A percentile compares a stretch with the other conserved stretches of the same genome.
phyloP scores from a whole-genome alignment of 2,329 filamentous ascomycete species.

The Exophiala spinifera region DNA sequence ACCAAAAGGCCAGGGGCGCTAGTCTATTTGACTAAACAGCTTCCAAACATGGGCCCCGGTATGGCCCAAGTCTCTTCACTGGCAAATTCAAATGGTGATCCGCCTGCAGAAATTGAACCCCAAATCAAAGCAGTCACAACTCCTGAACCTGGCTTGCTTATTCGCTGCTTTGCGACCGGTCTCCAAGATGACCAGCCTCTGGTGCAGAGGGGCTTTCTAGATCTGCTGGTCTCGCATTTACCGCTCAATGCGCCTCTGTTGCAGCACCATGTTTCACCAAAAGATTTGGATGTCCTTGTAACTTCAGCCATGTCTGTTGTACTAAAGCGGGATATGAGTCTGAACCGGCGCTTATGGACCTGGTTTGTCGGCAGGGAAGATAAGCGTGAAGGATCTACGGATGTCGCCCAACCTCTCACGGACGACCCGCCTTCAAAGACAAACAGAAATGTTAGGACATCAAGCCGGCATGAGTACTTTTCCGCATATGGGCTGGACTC shows the following conservation, averaged over 20 bases:
- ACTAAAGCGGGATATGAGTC: conserved; percentile 86
- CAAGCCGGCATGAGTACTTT: conserved; percentile 71
- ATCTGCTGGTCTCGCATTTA: conserved; percentile 84
- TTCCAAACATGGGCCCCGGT: conserved; percentile 65
- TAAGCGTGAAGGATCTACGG: conserved; percentile 22
- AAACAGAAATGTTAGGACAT: conserved; percentile 29
- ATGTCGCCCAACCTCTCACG: conserved; percentile 1
- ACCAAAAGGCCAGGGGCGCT: conserved; percentile 81
- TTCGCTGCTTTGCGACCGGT: conserved; percentile 89
- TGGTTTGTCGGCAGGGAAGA: conserved; percentile 84
- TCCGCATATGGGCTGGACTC: conserved; percentile 72
- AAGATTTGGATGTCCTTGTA: conserved; percentile 78
- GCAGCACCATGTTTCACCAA: conserved; percentile 67
- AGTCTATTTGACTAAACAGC: conserved; percentile 74
- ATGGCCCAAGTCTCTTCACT: conserved; percentile 28
- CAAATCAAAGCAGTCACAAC: conserved; percentile 69
- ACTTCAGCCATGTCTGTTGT: conserved; percentile 84
- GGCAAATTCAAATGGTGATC: conserved; percentile 34
- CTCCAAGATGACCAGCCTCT: conserved; percentile 82
- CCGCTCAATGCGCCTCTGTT: conserved; percentile 80
- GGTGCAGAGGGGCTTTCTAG: conserved; percentile 90
- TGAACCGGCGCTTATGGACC: conserved; percentile 91
- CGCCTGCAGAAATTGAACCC: conserved; percentile 44
- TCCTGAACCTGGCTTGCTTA: conserved; percentile 84
- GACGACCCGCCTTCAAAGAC: conserved; percentile 4